A percentile compares a stretch with the other conserved stretches of the same genome.
Conservation (phyloP, 208 protist species). For the Trypanosomatidae sp. region DNA sequence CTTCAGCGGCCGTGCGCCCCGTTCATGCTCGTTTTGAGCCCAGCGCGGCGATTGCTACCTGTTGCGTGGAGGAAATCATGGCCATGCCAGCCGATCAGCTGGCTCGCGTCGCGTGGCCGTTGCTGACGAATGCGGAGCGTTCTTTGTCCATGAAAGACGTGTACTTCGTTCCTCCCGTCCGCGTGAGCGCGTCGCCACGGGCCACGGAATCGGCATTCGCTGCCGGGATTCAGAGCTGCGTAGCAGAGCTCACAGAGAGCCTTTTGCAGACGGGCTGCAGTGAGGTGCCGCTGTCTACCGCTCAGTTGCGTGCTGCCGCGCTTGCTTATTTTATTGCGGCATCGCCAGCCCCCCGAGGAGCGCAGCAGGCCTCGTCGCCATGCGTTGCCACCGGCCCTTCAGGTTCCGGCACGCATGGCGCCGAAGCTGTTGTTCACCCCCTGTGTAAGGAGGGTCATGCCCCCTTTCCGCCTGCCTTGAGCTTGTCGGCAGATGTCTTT, state of each 20-base stretch:
- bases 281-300: conserved; percentile 16
- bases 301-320: conserved; percentile 25
- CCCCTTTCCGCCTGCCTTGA: neutral
- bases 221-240: conserved; percentile 17
- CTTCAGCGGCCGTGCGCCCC: neutral
- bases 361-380: neutral
- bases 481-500: conserved; percentile 12
- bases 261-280: conserved; percentile 10
- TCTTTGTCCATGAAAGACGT: conserved; percentile 25
- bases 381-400: neutral
- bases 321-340: conserved; percentile 18
- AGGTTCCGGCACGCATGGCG: neutral
- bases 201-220: conserved; percentile 31
- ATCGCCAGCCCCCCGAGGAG: neutral
- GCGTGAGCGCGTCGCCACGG: conserved; percentile 32
- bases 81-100: conserved; percentile 34
- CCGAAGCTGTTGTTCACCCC: neutral
- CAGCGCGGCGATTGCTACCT: conserved; percentile 16
- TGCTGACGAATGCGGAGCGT: conserved; percentile 26
- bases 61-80: conserved; percentile 53
- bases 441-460: neutral
- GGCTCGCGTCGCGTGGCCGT: conserved; percentile 49
- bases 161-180: conserved; percentile 29
- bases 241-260: conserved; percentile 15
- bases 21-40: conserved; percentile 15